Evolutionary conservation across 768 basidiomycete species (phyloP).

Genomic region (Agaricus sinodeliciosus): DNA sequence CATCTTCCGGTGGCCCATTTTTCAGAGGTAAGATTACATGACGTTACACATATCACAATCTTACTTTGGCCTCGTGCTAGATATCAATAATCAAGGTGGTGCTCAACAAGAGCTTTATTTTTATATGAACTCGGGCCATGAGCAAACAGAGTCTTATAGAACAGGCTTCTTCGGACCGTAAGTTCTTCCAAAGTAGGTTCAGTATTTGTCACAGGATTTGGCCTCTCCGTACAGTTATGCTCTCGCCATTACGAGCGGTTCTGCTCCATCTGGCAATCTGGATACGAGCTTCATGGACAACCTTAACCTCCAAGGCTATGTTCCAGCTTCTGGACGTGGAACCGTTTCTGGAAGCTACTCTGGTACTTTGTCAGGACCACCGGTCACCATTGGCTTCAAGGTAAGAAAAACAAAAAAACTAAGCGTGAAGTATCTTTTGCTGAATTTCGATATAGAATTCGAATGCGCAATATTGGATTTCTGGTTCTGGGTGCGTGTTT

Average conservation of each 20-base stretch:
- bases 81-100: conserved; percentile 41
- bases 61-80: conserved; percentile 15
- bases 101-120: conserved; percentile 43
- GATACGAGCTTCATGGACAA: conserved; percentile 38
- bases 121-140: conserved; percentile 43
- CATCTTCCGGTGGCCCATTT: conserved; percentile 43
- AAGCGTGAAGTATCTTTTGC: background rate
- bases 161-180: conserved; percentile 43
- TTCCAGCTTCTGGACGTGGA: conserved; percentile 36
- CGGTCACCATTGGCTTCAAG: conserved; percentile 37
- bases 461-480: conserved; percentile 41
- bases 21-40: conserved; percentile 29
- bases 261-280: conserved; percentile 32
- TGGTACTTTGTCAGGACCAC: conserved; percentile 31
- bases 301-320: conserved; percentile 37
- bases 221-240: conserved; percentile 27
- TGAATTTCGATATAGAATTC: conserved; percentile 24
- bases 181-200: conserved; percentile 12
- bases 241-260: conserved; percentile 34
- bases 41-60: background rate
- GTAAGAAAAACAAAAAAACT: conserved; percentile 25
- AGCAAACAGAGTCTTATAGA: conserved; percentile 37
- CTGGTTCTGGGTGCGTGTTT: conserved; percentile 28
- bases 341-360: conserved; percentile 36
- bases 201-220: background rate